Evolutionary conservation across 768 basidiomycete species (phyloP), one percentile per base, ranked within the genome.

Genomic region (Pleurotus cornucopiae): DNA sequence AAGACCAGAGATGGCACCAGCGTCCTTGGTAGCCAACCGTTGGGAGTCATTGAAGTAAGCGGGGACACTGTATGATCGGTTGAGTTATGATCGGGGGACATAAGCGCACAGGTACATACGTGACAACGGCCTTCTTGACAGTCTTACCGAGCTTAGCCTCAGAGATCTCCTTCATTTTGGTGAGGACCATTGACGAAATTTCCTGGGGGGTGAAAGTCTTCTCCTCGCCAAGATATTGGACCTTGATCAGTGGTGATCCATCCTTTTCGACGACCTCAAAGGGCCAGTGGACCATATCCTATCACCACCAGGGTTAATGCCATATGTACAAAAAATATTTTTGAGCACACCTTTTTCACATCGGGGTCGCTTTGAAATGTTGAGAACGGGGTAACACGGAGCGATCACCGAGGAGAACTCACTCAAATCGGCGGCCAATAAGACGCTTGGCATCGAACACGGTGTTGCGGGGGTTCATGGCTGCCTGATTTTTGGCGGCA

Each of bases 41-140:
- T 98, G 96, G 21, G 96, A 95, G 78, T 98, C 94, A 73, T 98
- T 98, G 82, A 98, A 98, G 80, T 98, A 98, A 38, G 95, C 94
- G 30, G 95, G 95, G 60, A 98, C 89, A 23, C 87, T 89, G 62
- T 6, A 49, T 55, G 55, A 46, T 49, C 37, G 48, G 26, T 47
- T 46, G 54, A 47, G 51, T 61, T 54, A 61, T 40, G 37, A 60
- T 47, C 41, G 45, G 26, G 54, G 3, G 57, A 44, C 46, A 58
- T 41, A 40, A 5, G 23, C 59, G 51, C 61, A 59, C 34, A 52
- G 51, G 40, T 14, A 80, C 91, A 62, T 73, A 94, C 93, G 94
- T 96, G 66, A 98, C 88, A 64, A 98, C 96, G 55, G 96, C 96
- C 71, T 95, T 94, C 71, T 71, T 86, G 70, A 94, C 77, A 55